phyloP scores from a whole-genome alignment of 768 basidiomycete species.

The Roridomyces roridus region DNA sequence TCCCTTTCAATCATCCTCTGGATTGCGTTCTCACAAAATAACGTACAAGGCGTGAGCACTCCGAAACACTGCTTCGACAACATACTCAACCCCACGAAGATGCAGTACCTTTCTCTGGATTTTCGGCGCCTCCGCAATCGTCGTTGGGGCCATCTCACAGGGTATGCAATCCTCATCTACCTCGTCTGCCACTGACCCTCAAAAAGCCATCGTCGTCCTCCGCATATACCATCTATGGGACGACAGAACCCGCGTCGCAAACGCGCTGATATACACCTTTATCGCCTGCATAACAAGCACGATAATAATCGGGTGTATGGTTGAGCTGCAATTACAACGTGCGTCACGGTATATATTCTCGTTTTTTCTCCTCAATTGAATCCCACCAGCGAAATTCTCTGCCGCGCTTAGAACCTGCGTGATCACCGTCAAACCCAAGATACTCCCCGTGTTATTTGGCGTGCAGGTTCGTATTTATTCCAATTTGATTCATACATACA shows the following conservation, averaged over 20 bases:
- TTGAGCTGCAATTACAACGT: too few species aligned
- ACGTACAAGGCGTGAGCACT: not conserved
- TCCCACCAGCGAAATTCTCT: not conserved
- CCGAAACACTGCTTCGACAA: too few species aligned
- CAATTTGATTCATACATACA: too few species aligned
- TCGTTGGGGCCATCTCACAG: conserved; percentile 3
- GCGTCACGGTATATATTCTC: too few species aligned
- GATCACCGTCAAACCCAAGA: not conserved
- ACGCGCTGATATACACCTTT: not conserved
- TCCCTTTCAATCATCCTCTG: too few species aligned
- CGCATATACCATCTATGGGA: not conserved
- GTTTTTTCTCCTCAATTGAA: too few species aligned
- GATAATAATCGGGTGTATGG: not conserved
- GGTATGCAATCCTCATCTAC: not conserved
- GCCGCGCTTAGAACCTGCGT: not conserved
- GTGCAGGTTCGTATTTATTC: not conserved
- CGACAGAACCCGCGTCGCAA: not conserved
- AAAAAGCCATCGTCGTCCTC: not conserved
- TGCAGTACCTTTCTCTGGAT: conserved; percentile 6
- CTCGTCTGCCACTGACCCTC: too few species aligned
- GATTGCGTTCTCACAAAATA: too few species aligned
- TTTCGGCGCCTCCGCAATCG: conserved; percentile 1
- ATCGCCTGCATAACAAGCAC: not conserved
- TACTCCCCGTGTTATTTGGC: not conserved
- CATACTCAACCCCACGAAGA: not conserved